These are phyloP conservation scores for Mucor circinelloides DNA, from an alignment of 371 early-diverging fungal genomes.

Conservation along the genomic window DNA sequence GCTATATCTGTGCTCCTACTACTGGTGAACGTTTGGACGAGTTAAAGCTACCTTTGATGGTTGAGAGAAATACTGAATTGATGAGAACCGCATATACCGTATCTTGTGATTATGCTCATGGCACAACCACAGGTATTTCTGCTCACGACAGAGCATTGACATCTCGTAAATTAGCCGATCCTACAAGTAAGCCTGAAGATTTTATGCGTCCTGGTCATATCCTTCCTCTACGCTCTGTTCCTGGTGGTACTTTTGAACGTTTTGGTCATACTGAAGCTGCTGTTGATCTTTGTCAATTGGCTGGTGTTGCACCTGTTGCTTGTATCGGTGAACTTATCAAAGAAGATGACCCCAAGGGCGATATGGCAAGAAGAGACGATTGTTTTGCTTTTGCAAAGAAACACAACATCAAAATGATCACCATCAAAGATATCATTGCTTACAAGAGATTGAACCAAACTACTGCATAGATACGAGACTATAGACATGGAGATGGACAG, in stretches of 20 bases:
- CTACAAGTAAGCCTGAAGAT: constrained; percentile 63
- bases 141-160: constrained; percentile 91
- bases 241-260: constrained; percentile 80
- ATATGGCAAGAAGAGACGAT: constrained; percentile 94
- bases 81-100: constrained; percentile 93
- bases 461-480: neutral
- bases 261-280: constrained; percentile 96
- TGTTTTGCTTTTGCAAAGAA: constrained; percentile 80
- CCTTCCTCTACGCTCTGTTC: constrained; percentile 83
- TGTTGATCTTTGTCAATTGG: constrained; percentile 86
- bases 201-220: constrained; percentile 95
- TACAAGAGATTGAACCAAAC: constrained; percentile 46
- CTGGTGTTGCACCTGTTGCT: constrained; percentile 80
- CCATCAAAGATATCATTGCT: constrained; percentile 83
- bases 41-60: constrained; percentile 92
- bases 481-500: neutral
- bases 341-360: constrained; percentile 76
- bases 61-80: constrained; percentile 84
- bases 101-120: constrained; percentile 83
- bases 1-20: constrained; percentile 90
- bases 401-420: constrained; percentile 84
- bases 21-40: constrained; percentile 76
- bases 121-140: constrained; percentile 94
- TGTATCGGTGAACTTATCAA: constrained; percentile 93
- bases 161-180: constrained; percentile 75